A percentile compares a stretch with the other conserved stretches of the same genome.
These are phyloP conservation scores for Diaporthe ampelina DNA, from an alignment of 2,329 filamentous ascomycete genomes.

Conservation along the genomic window DNA sequence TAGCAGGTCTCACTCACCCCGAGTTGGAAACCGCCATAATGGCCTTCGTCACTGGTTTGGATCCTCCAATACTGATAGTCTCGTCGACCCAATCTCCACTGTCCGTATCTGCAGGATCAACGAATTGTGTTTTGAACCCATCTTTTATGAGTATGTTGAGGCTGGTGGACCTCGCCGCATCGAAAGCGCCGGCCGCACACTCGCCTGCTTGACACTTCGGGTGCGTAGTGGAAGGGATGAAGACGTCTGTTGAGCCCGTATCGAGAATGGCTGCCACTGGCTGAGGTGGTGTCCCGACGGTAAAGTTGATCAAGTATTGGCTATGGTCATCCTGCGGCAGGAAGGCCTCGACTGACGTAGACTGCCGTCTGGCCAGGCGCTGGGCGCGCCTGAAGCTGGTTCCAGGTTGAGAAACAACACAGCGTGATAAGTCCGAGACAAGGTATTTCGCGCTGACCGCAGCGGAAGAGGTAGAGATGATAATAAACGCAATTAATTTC, in stretches of 20 bases:
- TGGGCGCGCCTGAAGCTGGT: background rate
- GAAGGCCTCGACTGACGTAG: background rate
- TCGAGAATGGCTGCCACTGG: background rate
- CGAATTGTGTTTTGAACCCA: conserved; percentile 5
- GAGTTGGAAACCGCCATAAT: conserved; percentile 6
- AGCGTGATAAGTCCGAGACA: background rate
- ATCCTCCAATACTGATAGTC: background rate
- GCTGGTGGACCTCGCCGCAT: background rate
- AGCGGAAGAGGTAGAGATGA: background rate
- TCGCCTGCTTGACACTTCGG: background rate
- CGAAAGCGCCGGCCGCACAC: conserved; percentile 12
- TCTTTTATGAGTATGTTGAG: background rate
- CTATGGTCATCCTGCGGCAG: background rate
- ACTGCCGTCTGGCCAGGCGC: background rate
- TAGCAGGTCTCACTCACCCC: background rate
- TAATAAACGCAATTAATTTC: background rate
- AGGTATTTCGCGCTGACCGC: background rate
- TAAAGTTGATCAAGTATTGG: conserved; percentile 29
- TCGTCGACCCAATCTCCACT: conserved; percentile 10
- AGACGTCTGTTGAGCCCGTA: conserved; percentile 29
- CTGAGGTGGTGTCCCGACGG: conserved; percentile 28
- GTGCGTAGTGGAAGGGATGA: background rate
- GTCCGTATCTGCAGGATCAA: conserved; percentile 4
- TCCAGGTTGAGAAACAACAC: background rate
- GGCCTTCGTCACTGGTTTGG: background rate